phyloP scores from a whole-genome alignment of 2,329 filamentous ascomycete genomes.

The Diaporthe australafricana region DNA sequence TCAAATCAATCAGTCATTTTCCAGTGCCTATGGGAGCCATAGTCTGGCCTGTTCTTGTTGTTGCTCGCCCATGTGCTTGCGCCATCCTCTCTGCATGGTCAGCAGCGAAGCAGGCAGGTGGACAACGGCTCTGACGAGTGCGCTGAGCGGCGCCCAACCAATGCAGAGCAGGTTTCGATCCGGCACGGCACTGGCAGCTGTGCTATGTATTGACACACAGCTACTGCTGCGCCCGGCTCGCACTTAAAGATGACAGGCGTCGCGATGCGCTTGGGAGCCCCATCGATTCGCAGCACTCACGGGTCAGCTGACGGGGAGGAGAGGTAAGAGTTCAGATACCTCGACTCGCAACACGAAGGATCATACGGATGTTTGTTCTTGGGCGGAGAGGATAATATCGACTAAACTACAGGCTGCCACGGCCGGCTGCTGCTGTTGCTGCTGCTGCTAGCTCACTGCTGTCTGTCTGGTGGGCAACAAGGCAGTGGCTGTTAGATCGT shows the following conservation, averaged over 20 bases:
- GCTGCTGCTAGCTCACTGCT: background rate
- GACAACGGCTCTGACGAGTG: background rate
- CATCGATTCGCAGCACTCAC: constrained; percentile 1
- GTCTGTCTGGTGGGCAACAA: background rate
- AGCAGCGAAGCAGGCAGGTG: constrained; percentile 15
- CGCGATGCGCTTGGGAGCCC: background rate
- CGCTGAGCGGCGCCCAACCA: constrained; percentile 3
- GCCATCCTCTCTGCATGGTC: constrained; percentile 21
- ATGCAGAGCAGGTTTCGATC: background rate
- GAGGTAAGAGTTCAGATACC: background rate
- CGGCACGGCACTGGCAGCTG: background rate
- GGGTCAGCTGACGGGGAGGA: constrained; percentile 21
- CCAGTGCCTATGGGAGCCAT: background rate
- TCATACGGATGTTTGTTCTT: background rate
- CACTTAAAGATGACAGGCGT: constrained; percentile 3
- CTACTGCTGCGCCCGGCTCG: background rate
- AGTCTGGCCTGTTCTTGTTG: background rate
- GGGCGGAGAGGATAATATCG: background rate
- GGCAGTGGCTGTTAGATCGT: background rate
- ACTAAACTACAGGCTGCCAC: background rate
- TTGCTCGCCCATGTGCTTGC: background rate
- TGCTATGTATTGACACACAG: background rate
- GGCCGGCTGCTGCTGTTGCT: background rate
- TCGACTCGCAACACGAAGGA: background rate
- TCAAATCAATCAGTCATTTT: background rate